Percentiles rank a stretch among this genome's conserved stretches.
Conservation (phyloP, 1,284 basidiomycete species). For the Cystobasidium slooffiae region DNA sequence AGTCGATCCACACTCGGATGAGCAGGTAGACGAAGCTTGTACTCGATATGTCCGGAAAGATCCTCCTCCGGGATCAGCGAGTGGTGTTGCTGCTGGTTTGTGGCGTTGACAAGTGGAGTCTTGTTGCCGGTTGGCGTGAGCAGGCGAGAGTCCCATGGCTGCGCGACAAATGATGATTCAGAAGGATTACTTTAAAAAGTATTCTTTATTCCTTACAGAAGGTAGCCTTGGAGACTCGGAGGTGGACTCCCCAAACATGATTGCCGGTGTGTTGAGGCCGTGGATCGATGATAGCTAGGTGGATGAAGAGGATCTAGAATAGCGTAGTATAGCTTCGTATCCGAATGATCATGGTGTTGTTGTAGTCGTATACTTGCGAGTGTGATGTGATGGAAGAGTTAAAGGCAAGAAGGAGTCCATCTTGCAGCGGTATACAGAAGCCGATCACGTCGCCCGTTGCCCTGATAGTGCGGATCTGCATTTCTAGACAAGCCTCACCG, state of each 20-base stretch:
- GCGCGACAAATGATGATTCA: neutral
- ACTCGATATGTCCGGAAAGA: conserved; percentile 63
- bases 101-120: conserved; percentile 11
- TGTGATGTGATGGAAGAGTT: neutral
- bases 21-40: conserved; percentile 80
- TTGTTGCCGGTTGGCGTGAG: conserved; percentile 25
- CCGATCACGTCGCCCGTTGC: too few relatives aligned
- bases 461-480: too few relatives aligned
- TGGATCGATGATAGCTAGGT: neutral
- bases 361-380: neutral
- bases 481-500: too few relatives aligned
- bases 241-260: conserved; percentile 41
- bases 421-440: too few relatives aligned
- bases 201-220: conserved; percentile 23
- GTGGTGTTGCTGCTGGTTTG: conserved; percentile 9
- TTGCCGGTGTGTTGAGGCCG: neutral
- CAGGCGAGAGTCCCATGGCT: conserved; percentile 38
- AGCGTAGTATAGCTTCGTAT: conserved; percentile 29
- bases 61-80: conserved; percentile 38
- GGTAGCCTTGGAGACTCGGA: conserved; percentile 42
- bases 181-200: neutral
- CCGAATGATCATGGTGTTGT: conserved; percentile 35
- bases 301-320: neutral
- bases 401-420: neutral
- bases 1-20: conserved; percentile 68